Conservation (phyloP, 192 early-diverging fungal species). For the Thamnidium elegans region DNA sequence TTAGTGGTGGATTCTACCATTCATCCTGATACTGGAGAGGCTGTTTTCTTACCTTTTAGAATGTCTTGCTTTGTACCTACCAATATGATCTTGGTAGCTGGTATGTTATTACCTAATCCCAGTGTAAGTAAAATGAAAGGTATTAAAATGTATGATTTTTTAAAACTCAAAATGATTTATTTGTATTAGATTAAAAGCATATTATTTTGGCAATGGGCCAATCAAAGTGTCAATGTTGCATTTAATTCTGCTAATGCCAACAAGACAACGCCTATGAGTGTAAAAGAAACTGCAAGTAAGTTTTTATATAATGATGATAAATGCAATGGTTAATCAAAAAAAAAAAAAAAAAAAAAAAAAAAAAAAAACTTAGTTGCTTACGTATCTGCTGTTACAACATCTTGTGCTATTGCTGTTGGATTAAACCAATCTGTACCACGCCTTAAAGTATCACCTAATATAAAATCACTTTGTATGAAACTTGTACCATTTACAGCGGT, state of each 20-base stretch:
- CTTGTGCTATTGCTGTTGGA: slow-evolving; percentile 72
- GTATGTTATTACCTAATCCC: slow-evolving; percentile 84
- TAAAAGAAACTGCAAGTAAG: slow-evolving; percentile 69
- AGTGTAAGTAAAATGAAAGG: slow-evolving; percentile 40
- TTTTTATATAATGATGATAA: neutral
- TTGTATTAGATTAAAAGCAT: slow-evolving; percentile 53
- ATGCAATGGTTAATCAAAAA: neutral
- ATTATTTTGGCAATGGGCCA: slow-evolving; percentile 80
- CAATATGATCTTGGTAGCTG: slow-evolving; percentile 76
- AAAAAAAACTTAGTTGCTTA: slow-evolving; percentile 60
- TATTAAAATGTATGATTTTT: neutral
- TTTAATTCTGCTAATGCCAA: slow-evolving; percentile 85
- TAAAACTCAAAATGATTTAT: neutral
- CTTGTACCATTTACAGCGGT: slow-evolving; percentile 77
- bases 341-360: too few relatives aligned
- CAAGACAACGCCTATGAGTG: slow-evolving; percentile 73
- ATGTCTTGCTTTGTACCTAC: slow-evolving; percentile 86
- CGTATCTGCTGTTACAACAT: slow-evolving; percentile 70
- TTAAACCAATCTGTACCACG: slow-evolving; percentile 63
- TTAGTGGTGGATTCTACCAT: slow-evolving; percentile 71
- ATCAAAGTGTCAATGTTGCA: slow-evolving; percentile 81
- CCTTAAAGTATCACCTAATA: slow-evolving; percentile 41
- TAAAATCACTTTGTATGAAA: slow-evolving; percentile 41
- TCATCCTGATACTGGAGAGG: slow-evolving; percentile 80
- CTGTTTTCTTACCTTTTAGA: slow-evolving; percentile 74